A percentile compares a stretch with the other conserved stretches of the same genome.
Conservation (phyloP, 2,329 filamentous ascomycete genomes). For the Lasiodiplodia sp. region DNA sequence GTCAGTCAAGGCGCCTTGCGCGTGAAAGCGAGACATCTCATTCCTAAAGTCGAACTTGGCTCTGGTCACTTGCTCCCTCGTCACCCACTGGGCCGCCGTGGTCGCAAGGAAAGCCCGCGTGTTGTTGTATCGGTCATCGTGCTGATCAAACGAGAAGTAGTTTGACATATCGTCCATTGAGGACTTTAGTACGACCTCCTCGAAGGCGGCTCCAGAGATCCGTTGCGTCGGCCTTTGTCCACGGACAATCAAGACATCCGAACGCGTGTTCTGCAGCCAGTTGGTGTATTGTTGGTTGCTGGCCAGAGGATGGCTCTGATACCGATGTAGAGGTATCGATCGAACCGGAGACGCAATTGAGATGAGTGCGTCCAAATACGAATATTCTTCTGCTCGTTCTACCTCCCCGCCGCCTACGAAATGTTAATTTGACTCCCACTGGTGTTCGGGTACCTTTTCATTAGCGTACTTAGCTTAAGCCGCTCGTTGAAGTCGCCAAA, state of each 20-base stretch:
- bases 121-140: conserved; percentile 7
- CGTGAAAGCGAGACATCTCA: neutral
- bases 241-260: conserved; percentile 1
- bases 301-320: neutral
- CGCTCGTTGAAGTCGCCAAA: neutral
- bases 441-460: neutral
- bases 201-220: neutral
- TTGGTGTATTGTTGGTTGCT: neutral
- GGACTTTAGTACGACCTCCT: neutral
- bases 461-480: neutral
- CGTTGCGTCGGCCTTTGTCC: neutral
- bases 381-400: neutral
- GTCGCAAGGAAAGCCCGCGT: neutral
- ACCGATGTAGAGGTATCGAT: neutral
- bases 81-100: neutral
- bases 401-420: neutral
- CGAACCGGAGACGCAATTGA: neutral
- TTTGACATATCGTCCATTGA: neutral
- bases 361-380: neutral
- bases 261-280: neutral
- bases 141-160: neutral
- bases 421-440: neutral
- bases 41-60: neutral
- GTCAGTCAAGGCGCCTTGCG: neutral
- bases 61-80: neutral